Percentiles rank a stretch among this genome's conserved stretches.
These are phyloP conservation scores for Colletotrichum chlorophyti DNA, from an alignment of 2,329 filamentous ascomycete species.

Conservation along the genomic window DNA sequence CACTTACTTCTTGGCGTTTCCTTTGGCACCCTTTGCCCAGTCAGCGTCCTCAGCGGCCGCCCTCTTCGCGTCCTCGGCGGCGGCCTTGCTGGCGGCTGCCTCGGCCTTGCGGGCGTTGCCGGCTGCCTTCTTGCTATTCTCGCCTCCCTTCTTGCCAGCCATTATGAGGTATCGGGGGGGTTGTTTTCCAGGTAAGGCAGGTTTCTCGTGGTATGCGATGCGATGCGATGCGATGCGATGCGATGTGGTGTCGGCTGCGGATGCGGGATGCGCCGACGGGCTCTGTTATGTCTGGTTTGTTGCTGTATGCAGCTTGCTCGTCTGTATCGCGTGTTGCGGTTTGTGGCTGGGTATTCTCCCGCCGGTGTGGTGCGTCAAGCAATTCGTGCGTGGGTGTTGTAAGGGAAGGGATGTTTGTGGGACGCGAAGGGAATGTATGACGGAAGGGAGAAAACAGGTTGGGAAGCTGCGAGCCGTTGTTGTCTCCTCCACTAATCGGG, in stretches of 20 bases:
- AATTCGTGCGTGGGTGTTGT: slow-evolving; percentile 11
- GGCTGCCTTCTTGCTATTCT: slow-evolving; percentile 87
- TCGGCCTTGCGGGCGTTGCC: slow-evolving; percentile 95
- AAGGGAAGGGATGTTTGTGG: slow-evolving; percentile 9
- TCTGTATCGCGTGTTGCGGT: background rate
- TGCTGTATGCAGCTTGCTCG: slow-evolving; percentile 4
- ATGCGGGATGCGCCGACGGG: too few relatives aligned
- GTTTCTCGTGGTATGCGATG: background rate
- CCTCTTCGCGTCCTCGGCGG: slow-evolving; percentile 70
- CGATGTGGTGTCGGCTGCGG: slow-evolving; percentile 8
- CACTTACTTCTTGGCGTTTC: slow-evolving; percentile 82
- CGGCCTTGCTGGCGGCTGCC: slow-evolving; percentile 80
- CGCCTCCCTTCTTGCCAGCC: slow-evolving; percentile 74
- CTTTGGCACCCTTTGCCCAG: slow-evolving; percentile 89
- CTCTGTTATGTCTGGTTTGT: slow-evolving; percentile 3
- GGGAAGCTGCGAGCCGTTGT: slow-evolving; percentile 11
- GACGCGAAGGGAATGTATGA: slow-evolving; percentile 2
- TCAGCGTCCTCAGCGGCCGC: slow-evolving; percentile 74
- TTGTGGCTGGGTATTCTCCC: slow-evolving; percentile 20
- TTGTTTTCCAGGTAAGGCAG: slow-evolving; percentile 4
- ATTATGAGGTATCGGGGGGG: too few relatives aligned
- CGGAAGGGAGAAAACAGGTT: slow-evolving; percentile 18
- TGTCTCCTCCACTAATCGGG: slow-evolving; percentile 20
- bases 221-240: slow-evolving; percentile 18
- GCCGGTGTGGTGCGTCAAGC: slow-evolving; percentile 14